A percentile compares a stretch with the other conserved stretches of the same genome.
phyloP scores from a whole-genome alignment of 2,329 filamentous ascomycete species.

The Dothidotthia symphoricarpi region DNA sequence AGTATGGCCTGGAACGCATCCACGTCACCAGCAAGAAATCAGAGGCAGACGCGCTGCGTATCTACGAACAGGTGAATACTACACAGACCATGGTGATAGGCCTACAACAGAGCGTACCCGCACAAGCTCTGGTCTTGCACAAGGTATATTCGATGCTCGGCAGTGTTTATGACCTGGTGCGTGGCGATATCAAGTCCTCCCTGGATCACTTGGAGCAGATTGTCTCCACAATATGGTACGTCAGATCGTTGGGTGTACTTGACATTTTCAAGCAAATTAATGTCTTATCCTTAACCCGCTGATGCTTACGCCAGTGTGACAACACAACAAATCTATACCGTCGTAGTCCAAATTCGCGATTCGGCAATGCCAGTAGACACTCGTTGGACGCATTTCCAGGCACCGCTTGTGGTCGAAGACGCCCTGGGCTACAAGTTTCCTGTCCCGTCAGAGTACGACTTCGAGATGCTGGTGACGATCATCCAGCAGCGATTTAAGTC shows the following conservation, averaged over 20 bases:
- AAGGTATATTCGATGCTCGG: too few relatives aligned
- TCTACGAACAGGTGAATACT: background rate
- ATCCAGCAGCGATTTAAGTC: background rate
- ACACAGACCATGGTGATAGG: too few relatives aligned
- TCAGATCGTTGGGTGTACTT: too few relatives aligned
- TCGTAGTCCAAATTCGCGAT: constrained; percentile 4
- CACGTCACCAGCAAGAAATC: background rate
- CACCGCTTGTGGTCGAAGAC: constrained; percentile 1
- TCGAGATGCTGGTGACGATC: background rate
- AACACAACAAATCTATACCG: constrained; percentile 2
- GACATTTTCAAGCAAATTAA: too few relatives aligned
- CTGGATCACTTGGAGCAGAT: too few relatives aligned
- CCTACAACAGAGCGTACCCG: too few relatives aligned
- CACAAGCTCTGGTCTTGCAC: too few relatives aligned
- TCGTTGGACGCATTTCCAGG: constrained; percentile 1
- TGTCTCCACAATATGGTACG: too few relatives aligned
- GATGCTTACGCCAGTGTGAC: too few relatives aligned
- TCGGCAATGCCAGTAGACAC: background rate
- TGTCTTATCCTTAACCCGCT: too few relatives aligned
- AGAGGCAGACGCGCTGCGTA: background rate
- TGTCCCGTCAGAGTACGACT: constrained; percentile 2
- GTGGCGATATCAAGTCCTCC: background rate
- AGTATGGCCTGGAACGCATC: constrained; percentile 3
- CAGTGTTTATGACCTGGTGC: too few relatives aligned
- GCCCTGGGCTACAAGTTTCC: background rate